Base-by-base conservation (phyloP, 2,329 filamentous ascomycete species). In the Curvularia sp. region DNA sequence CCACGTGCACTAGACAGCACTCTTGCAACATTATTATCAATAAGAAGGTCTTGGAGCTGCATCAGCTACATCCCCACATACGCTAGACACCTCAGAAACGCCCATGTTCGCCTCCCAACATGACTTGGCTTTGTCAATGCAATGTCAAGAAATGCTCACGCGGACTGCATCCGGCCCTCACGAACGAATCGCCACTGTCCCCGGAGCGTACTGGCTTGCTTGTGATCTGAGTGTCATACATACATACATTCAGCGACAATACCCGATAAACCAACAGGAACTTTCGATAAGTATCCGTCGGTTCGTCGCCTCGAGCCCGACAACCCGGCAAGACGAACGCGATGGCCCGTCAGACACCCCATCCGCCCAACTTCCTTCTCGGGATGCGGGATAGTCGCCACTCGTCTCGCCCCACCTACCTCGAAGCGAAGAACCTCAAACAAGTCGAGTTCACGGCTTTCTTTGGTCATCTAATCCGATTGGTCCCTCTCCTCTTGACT, bases 51-150 rank as follows among this genome's bases (percentile, higher is more conserved):
- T 61, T 57, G 52, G 33, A 61, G 48, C 53, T 56, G 59, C 61
- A 55, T 66, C 67, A 70, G 62, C 61, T 57, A 39, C 59, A 54
- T 55, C 63, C 68, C 68, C 65, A 70, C 69, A 72, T 70, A 66
- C 68, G 66, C 70, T 74, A 72, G 64, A 63, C 63, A 72, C 48
- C 58, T 64, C 64, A 66, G 47, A 49, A 31, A 60, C 42, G 64
- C 59, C 64, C 57, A n/a, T 54, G 8, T 48, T 47, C 38, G 49
- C 46, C 57, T 53, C 38, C 42, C 10, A 39, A 28, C 20, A 15
- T 26, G 47, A 30, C 50, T 53, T 28, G 48, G 51, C 24, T 22
- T 48, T 24, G 56, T 46, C 55, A 51, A 44, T 49, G 44, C 47
- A 56, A 41, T 61, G 56, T 64, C 61, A 65, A 59, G 49, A 56